phyloP scores from a whole-genome alignment of 352 stramenopile genomes.

The Phytopythium aichiense region DNA sequence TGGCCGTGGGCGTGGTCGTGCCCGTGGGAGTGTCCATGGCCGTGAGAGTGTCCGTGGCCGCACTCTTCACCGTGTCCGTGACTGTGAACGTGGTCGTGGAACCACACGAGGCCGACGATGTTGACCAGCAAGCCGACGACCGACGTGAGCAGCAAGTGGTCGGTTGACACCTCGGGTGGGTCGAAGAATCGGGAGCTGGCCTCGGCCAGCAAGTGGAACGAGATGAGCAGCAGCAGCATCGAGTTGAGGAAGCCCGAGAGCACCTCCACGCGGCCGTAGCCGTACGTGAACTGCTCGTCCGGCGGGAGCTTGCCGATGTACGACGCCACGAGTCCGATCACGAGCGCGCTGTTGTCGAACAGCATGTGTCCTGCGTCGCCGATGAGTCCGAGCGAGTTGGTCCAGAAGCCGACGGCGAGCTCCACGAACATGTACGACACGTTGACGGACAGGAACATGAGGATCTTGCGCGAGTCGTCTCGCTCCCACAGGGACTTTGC shows the following conservation, averaged over 20 bases:
- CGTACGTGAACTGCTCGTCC: constrained; percentile 76
- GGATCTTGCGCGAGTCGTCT: constrained; percentile 68
- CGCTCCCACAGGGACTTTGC: constrained; percentile 43
- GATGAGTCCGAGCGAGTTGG: constrained; percentile 83
- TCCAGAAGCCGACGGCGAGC: constrained; percentile 75
- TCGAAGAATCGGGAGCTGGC: constrained; percentile 69
- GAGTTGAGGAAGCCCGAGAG: constrained; percentile 87
- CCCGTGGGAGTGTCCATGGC: constrained; percentile 32
- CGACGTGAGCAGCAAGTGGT: constrained; percentile 85
- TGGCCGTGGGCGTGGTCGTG: constrained; percentile 51
- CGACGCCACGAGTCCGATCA: constrained; percentile 81
- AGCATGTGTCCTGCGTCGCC: constrained; percentile 88
- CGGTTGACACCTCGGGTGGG: constrained; percentile 69
- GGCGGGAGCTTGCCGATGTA: constrained; percentile 76
- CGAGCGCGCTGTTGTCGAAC: constrained; percentile 81
- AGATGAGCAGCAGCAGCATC: constrained; percentile 79
- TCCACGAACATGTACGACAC: constrained; percentile 88
- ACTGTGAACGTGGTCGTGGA: constrained; percentile 85
- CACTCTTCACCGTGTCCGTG: constrained; percentile 51
- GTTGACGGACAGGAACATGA: constrained; percentile 80
- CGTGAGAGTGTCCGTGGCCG: constrained; percentile 47
- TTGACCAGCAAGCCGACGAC: constrained; percentile 81
- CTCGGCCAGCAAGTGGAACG: constrained; percentile 79
- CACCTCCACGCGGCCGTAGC: constrained; percentile 83
- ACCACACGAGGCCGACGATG: constrained; percentile 86